Evolutionary conservation across 257 asterid genomes (phyloP).

Genomic region (Nicotiana otophora): DNA sequence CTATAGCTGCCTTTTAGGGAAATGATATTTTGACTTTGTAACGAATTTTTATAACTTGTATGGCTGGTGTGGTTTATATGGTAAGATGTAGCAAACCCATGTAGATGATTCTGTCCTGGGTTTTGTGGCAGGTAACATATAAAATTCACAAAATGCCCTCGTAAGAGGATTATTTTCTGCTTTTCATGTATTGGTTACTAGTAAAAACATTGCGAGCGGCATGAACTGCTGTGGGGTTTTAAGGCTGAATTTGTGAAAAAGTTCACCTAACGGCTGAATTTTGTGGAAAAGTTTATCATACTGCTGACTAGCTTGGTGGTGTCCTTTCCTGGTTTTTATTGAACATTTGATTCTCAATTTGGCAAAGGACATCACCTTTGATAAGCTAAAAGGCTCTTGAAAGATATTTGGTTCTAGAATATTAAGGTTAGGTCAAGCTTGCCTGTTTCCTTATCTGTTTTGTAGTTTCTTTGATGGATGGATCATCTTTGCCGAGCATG

Average conservation of each 20-base stretch:
- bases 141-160: no score
- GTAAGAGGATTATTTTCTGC: no score
- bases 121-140: no score
- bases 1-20: no score
- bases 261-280: neutral
- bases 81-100: no score
- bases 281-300: neutral
- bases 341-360: neutral
- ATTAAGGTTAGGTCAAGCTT: neutral
- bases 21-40: no score
- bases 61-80: no score
- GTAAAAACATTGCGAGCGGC: no score
- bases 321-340: neutral
- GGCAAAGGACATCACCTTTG: no score
- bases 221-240: neutral
- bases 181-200: no score
- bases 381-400: neutral
- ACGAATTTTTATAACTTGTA: no score
- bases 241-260: neutral
- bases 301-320: neutral
- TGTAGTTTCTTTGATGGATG: slow-evolving; percentile 79
- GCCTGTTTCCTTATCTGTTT: neutral
- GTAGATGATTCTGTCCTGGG: no score
- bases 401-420: neutral
- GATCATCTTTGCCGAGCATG: slow-evolving; percentile 86